phyloP scores from a whole-genome alignment of 345 rosid genomes.

The Brassica carinata region DNA sequence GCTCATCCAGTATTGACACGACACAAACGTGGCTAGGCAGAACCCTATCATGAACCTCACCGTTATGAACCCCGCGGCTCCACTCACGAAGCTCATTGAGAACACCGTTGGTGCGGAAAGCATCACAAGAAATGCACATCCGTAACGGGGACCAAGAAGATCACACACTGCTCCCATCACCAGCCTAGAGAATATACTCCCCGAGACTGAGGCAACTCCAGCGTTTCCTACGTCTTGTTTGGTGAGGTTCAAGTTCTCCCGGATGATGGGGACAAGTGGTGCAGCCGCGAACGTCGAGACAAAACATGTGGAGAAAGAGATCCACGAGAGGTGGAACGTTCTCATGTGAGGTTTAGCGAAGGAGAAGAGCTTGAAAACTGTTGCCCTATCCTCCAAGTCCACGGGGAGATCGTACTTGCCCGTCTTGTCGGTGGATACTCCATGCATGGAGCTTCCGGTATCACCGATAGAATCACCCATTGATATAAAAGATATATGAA shows the following conservation, averaged over 20 bases:
- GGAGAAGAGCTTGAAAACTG: slow-evolving; percentile 60
- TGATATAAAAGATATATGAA: neutral
- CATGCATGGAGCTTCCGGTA: slow-evolving; percentile 76
- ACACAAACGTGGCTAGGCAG: slow-evolving; percentile 77
- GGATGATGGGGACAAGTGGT: slow-evolving; percentile 75
- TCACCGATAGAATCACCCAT: slow-evolving; percentile 38
- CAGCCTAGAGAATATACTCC: slow-evolving; percentile 74
- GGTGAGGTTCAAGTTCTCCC: slow-evolving; percentile 66
- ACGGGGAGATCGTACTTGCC: slow-evolving; percentile 66
- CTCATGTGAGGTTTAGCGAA: slow-evolving; percentile 76
- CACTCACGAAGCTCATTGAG: slow-evolving; percentile 57
- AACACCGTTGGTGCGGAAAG: slow-evolving; percentile 67
- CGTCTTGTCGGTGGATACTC: slow-evolving; percentile 49
- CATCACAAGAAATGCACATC: slow-evolving; percentile 70
- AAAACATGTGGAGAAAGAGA: slow-evolving; percentile 78
- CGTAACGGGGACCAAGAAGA: slow-evolving; percentile 64
- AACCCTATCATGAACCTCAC: slow-evolving; percentile 83
- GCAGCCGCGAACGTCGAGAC: slow-evolving; percentile 85
- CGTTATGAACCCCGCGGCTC: slow-evolving; percentile 54
- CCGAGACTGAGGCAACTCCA: slow-evolving; percentile 73
- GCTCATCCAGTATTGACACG: slow-evolving; percentile 87
- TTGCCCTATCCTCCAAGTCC: slow-evolving; percentile 72
- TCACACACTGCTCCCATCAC: slow-evolving; percentile 74
- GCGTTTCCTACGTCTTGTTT: slow-evolving; percentile 66
- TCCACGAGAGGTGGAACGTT: slow-evolving; percentile 82